These are phyloP conservation scores for Rhodosporidiobolus sp. DNA, from an alignment of 768 basidiomycete species.

Conservation along the genomic window DNA sequence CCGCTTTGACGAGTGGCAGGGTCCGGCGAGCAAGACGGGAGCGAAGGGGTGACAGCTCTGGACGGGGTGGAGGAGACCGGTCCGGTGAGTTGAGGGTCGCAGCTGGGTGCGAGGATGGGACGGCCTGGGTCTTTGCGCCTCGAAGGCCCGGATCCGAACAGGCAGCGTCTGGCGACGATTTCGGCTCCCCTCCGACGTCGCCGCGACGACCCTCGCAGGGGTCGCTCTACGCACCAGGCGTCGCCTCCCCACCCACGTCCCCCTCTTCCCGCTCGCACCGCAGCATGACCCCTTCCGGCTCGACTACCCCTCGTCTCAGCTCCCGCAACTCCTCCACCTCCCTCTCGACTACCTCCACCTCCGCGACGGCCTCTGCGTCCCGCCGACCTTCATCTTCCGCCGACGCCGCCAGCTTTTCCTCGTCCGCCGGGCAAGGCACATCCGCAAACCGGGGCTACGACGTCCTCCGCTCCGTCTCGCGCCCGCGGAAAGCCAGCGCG, in stretches of 20 bases:
- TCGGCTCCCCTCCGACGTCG: not conserved
- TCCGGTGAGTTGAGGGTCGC: slow-evolving; percentile 7
- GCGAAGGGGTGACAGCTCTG: no score
- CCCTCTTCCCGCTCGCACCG: not conserved
- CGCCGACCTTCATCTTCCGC: not conserved
- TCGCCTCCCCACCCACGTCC: slow-evolving; percentile 10
- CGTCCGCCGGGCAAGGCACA: no score
- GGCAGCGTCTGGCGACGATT: no score
- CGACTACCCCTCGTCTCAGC: not conserved
- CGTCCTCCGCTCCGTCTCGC: slow-evolving; percentile 6
- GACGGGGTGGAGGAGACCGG: not conserved
- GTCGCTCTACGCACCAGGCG: not conserved
- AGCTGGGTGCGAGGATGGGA: slow-evolving; percentile 37
- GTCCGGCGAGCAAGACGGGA: not conserved
- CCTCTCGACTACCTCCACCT: slow-evolving; percentile 1
- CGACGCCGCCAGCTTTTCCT: not conserved
- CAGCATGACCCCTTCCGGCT: not conserved
- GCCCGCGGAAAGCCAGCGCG: slow-evolving; percentile 39
- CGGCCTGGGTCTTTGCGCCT: slow-evolving; percentile 31
- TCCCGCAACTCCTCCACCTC: slow-evolving; percentile 3
- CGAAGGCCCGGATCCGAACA: not conserved
- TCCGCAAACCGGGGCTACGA: slow-evolving; percentile 4
- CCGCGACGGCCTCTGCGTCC: not conserved
- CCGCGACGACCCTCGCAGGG: not conserved
- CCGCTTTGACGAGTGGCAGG: not conserved